A percentile compares a stretch with the other conserved stretches of the same genome.
phyloP scores from a whole-genome alignment of 140 eudicot genomes.

The Cichorium intybus region DNA sequence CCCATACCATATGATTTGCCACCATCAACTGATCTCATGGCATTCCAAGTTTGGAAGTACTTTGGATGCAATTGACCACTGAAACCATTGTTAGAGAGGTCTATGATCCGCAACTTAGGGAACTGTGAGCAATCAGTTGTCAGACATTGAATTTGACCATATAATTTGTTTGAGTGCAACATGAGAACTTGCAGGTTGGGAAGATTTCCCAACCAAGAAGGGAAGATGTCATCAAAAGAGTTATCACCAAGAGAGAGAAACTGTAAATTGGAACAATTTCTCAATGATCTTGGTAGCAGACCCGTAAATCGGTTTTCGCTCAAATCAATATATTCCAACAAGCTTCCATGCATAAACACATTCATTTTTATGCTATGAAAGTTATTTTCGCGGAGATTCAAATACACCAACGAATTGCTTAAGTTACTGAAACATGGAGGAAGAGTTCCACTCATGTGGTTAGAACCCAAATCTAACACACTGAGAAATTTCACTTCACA shows the following conservation, averaged over 20 bases:
- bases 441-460: slow-evolving; percentile 23
- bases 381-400: slow-evolving; percentile 17
- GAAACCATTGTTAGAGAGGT: slow-evolving; percentile 15
- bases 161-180: not conserved
- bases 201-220: not conserved
- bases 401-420: slow-evolving; percentile 4
- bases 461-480: slow-evolving; percentile 13
- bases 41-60: slow-evolving; percentile 7
- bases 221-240: not conserved
- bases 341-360: not conserved
- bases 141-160: not conserved
- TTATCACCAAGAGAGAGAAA: too few relatives aligned
- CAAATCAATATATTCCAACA: slow-evolving; percentile 20
- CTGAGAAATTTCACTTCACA: slow-evolving; percentile 1
- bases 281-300: not conserved
- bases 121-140: not conserved
- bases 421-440: slow-evolving; percentile 22
- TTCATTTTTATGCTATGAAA: slow-evolving; percentile 26
- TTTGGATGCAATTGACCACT: not conserved
- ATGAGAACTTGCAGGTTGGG: not conserved
- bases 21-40: not conserved
- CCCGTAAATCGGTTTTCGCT: slow-evolving; percentile 25
- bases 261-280: too few relatives aligned
- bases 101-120: slow-evolving; percentile 10
- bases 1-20: not conserved